Evolutionary conservation across 805 yeast genomes (phyloP).

Genomic region (Vanderwaltozyma tropicalis): DNA sequence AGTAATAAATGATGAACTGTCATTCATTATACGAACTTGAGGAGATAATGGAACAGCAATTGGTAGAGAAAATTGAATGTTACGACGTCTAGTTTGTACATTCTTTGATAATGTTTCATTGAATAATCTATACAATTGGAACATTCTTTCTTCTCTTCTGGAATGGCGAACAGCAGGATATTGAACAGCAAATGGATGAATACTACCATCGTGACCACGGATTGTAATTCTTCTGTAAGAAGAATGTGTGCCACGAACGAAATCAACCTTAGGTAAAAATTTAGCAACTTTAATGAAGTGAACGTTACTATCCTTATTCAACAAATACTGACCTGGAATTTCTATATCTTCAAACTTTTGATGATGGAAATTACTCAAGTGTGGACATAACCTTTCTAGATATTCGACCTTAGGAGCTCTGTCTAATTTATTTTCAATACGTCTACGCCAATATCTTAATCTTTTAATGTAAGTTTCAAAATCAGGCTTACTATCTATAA

Average conservation of each 20-base stretch:
- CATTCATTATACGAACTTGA: conserved; percentile 85
- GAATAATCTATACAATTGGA: conserved; percentile 83
- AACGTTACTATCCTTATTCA: conserved; percentile 78
- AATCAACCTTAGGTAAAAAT: conserved; percentile 78
- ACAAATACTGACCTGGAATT: conserved; percentile 90
- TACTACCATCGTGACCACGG: conserved; percentile 86
- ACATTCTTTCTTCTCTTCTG: conserved; percentile 88
- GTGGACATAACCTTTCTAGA: conserved; percentile 86
- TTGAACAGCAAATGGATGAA: conserved; percentile 91
- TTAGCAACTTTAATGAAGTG: conserved; percentile 91
- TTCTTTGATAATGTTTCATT: conserved; percentile 69
- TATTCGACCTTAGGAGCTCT: conserved; percentile 70
- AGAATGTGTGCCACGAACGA: conserved; percentile 81
- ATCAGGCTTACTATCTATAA: conserved; percentile 77
- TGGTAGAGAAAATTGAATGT: conserved; percentile 78
- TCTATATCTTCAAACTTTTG: conserved; percentile 97
- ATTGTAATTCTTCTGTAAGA: conserved; percentile 84
- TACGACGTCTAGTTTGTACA: conserved; percentile 81
- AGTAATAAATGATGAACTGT: conserved; percentile 57
- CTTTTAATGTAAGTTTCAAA: conserved; percentile 77
- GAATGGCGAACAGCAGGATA: conserved; percentile 97
- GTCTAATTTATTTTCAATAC: conserved; percentile 85
- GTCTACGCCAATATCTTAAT: conserved; percentile 83
- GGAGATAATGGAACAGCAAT: conserved; percentile 90
- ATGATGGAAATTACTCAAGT: conserved; percentile 92